Conservation (phyloP, 768 basidiomycete genomes). For the Tricholoma matsutake region DNA sequence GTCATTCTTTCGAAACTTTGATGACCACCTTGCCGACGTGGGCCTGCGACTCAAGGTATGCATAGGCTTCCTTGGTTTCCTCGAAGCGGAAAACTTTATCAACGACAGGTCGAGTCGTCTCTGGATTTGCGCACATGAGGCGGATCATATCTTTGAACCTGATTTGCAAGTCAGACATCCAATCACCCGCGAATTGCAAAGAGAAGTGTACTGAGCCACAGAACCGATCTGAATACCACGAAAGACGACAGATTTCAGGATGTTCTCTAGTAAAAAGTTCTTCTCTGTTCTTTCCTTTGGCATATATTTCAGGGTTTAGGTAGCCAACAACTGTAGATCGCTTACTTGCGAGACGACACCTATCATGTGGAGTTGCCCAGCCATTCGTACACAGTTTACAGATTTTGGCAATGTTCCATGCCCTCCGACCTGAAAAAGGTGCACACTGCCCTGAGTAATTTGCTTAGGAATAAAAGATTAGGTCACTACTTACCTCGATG, state of each 20-base stretch:
- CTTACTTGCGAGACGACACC: constrained; percentile 46
- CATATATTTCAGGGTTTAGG: not conserved
- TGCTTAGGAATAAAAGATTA: constrained; percentile 6
- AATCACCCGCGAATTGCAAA: not conserved
- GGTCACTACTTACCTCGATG: constrained; percentile 27
- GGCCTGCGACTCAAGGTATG: constrained; percentile 48
- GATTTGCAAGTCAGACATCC: not conserved
- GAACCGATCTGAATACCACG: constrained; percentile 57
- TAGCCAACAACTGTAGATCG: not conserved
- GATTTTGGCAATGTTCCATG: constrained; percentile 46
- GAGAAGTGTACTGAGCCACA: constrained; percentile 46
- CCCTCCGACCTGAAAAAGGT: constrained; percentile 57
- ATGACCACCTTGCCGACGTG: constrained; percentile 65
- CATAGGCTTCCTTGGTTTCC: constrained; percentile 49
- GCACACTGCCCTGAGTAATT: too few species aligned
- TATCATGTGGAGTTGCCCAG: constrained; percentile 47
- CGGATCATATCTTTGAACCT: constrained; percentile 55
- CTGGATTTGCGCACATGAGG: constrained; percentile 40
- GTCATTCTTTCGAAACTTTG: constrained; percentile 30
- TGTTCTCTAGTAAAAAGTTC: too few species aligned
- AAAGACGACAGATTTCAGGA: constrained; percentile 33
- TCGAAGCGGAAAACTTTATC: constrained; percentile 60
- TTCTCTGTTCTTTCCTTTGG: not conserved
- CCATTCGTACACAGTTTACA: constrained; percentile 34
- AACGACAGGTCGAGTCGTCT: constrained; percentile 45